Base-by-base conservation (phyloP, 495 filamentous ascomycete genomes). In the Hypoxylon fragiforme region DNA sequence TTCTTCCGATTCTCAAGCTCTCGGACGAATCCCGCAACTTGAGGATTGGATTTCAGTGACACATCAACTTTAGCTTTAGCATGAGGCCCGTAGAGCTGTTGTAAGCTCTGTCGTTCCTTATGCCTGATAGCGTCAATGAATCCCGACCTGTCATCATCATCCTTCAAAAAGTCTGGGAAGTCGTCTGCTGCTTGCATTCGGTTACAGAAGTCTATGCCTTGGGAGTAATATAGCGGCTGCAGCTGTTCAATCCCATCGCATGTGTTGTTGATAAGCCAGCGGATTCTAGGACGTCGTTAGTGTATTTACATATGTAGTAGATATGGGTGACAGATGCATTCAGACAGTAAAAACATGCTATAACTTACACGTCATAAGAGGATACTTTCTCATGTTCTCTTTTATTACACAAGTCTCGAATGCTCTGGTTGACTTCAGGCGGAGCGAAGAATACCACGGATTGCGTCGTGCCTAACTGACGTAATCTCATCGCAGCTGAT, bases 241-340 rank as follows among this genome's bases (percentile, higher is more conserved):
- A 84, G 44, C 14, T 83, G 77, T 50, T 80, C 74, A 39, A 78
- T 83, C 7, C 59, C 73, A 34, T 65, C 69, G 56, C 83, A 86
- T 0, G 83, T 83, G 44, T 86, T 81, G 40, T 81, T 70, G 3
- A 88, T 65, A 3, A 84, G 71, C 84, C 83, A 88, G 15, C 54
- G 54, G 8, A 87, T 73, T 6, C 58, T 60, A 18, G 21, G 6
- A 3, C 35, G 14, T 1, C 13, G 26, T 62, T 24, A 59, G 61
- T 44, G 3, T 28, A 28, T 8, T 13, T 7, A 3, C 7, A 34
- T 3, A 7, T 3, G 12, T 7, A 7, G n/a, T n/a, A 34, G 31
- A 34, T 7, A 3, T 3, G 12, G 6, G 3, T 34, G n/a, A n/a
- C n/a, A n/a, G n/a, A n/a, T n/a, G n/a, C n/a, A n/a, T n/a, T n/a